phyloP scores from a whole-genome alignment of 2,329 filamentous ascomycete species.

The Chrysoporthe cubensis region DNA sequence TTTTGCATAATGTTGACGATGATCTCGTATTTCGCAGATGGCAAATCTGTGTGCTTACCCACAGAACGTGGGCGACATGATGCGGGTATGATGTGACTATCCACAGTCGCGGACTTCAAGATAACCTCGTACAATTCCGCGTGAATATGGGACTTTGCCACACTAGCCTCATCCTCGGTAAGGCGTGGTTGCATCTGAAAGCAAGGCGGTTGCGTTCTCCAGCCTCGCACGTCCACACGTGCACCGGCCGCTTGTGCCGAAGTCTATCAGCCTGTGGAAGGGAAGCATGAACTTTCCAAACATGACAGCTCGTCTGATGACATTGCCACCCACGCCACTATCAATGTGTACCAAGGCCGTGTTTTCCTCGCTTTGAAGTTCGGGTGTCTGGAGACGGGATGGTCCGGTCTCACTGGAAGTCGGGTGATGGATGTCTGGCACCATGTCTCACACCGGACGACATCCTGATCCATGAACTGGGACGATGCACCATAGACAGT shows the following conservation, averaged over 20 bases:
- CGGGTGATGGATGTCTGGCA: not conserved
- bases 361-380: not conserved
- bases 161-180: not conserved
- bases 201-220: not conserved
- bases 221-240: not conserved
- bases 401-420: not conserved
- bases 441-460: not conserved
- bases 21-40: too few species aligned
- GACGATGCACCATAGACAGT: not conserved
- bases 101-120: not conserved
- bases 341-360: not conserved
- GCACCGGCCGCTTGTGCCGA: not conserved
- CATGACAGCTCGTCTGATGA: conserved; percentile 1
- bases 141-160: not conserved
- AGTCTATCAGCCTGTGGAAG: not conserved
- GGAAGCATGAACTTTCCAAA: not conserved
- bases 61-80: too few species aligned
- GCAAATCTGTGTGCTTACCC: too few species aligned
- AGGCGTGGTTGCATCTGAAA: not conserved
- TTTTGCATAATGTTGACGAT: too few species aligned
- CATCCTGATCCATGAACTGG: not conserved
- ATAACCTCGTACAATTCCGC: not conserved
- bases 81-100: not conserved
- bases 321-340: not conserved
- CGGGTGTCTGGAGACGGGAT: not conserved